These are phyloP conservation scores for Chlorella sp. DNA, from an alignment of 139 green algal genomes.

Conservation along the genomic window DNA sequence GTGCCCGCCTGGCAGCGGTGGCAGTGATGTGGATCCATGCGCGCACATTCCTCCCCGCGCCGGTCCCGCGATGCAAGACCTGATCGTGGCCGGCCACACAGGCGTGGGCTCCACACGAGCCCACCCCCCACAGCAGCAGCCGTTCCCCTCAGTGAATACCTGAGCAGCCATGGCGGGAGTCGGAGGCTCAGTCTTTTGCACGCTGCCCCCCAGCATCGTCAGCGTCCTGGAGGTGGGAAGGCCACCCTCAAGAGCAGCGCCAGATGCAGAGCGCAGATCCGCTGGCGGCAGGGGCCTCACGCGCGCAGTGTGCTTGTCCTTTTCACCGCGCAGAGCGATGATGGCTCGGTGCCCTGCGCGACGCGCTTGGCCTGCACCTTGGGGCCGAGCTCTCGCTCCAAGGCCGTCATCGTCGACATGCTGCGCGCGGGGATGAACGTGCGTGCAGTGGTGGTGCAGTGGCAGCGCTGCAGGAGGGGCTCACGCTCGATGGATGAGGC, in stretches of 20 bases:
- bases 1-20: background rate
- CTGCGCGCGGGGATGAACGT: conserved; percentile 68
- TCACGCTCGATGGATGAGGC: too few species aligned
- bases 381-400: conserved; percentile 56
- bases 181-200: background rate
- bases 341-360: background rate
- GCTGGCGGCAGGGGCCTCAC: too few species aligned
- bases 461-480: background rate
- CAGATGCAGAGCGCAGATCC: too few species aligned
- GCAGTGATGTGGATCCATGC: too few species aligned
- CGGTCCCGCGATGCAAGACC: too few species aligned
- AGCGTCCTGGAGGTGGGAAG: background rate
- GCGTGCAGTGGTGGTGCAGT: conserved; percentile 1
- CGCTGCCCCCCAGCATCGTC: background rate
- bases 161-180: background rate
- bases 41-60: too few species aligned
- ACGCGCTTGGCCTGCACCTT: conserved; percentile 67
- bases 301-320: too few species aligned
- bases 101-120: too few species aligned
- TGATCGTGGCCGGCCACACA: too few species aligned
- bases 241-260: background rate
- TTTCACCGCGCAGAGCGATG: background rate
- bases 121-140: too few species aligned
- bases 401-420: conserved; percentile 54
- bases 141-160: too few species aligned